phyloP scores from a whole-genome alignment of 2,329 filamentous ascomycete genomes.

The Penicillium sp. region DNA sequence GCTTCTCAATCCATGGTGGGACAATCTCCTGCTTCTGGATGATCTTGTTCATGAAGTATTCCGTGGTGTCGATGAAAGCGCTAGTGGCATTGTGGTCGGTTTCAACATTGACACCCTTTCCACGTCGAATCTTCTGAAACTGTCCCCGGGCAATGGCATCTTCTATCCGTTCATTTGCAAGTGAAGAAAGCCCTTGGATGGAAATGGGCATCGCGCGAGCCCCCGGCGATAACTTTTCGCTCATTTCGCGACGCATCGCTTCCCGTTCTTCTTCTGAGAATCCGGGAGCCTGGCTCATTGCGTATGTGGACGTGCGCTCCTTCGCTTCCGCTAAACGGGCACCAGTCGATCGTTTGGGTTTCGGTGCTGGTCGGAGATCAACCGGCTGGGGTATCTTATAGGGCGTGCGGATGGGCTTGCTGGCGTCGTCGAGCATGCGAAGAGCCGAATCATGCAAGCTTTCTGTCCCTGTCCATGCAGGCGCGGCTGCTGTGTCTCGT shows the following conservation, averaged over 20 bases:
- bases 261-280: constrained; percentile 71
- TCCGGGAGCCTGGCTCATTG: constrained; percentile 52
- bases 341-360: constrained; percentile 45
- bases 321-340: constrained; percentile 56
- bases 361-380: constrained; percentile 48
- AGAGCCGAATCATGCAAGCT: constrained; percentile 69
- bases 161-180: constrained; percentile 91
- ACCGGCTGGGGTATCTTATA: constrained; percentile 44
- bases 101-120: constrained; percentile 66
- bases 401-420: constrained; percentile 53
- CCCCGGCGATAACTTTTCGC: constrained; percentile 73
- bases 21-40: constrained; percentile 94
- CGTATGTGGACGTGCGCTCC: constrained; percentile 58
- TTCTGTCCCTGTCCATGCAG: constrained; percentile 78
- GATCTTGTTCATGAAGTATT: constrained; percentile 98
- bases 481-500: constrained; percentile 63
- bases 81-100: constrained; percentile 78
- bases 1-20: constrained; percentile 98
- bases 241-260: constrained; percentile 67
- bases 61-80: constrained; percentile 91
- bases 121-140: constrained; percentile 79
- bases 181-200: constrained; percentile 70
- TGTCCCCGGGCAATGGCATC: constrained; percentile 89
- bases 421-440: constrained; percentile 69
- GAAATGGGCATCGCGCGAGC: constrained; percentile 72